Conservation (phyloP, 148 eudicot species). For the Camellia lanceoleosa region DNA sequence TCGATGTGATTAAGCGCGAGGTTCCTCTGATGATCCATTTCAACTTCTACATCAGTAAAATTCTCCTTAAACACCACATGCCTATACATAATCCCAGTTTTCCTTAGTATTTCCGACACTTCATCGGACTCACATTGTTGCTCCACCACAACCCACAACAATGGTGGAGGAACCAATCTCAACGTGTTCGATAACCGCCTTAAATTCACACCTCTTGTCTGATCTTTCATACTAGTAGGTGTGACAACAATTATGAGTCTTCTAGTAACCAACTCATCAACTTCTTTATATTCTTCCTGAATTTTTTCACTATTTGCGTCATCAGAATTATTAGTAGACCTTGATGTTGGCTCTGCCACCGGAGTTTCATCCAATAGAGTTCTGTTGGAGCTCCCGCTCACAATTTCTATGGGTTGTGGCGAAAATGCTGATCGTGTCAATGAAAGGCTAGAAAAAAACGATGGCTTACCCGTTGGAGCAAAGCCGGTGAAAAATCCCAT, state of each 20-base stretch:
- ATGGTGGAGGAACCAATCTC: slow-evolving; percentile 63
- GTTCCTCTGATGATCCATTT: slow-evolving; percentile 77
- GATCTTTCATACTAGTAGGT: slow-evolving; percentile 53
- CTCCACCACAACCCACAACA: slow-evolving; percentile 85
- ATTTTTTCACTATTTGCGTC: background rate
- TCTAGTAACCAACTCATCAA: slow-evolving; percentile 28
- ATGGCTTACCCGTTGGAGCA: slow-evolving; percentile 61
- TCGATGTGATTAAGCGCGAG: slow-evolving; percentile 84
- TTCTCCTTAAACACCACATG: slow-evolving; percentile 78
- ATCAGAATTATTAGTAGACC: background rate
- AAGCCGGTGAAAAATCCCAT: slow-evolving; percentile 91
- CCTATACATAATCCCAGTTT: slow-evolving; percentile 82
- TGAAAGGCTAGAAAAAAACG: slow-evolving; percentile 21
- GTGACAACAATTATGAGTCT: slow-evolving; percentile 70
- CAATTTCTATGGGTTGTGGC: slow-evolving; percentile 30
- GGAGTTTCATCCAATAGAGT: slow-evolving; percentile 22
- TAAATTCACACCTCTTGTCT: slow-evolving; percentile 44
- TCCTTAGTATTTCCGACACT: slow-evolving; percentile 64
- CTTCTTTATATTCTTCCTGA: slow-evolving; percentile 22
- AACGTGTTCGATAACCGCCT: slow-evolving; percentile 67
- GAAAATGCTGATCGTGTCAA: slow-evolving; percentile 34
- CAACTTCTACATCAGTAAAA: slow-evolving; percentile 55
- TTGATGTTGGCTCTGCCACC: slow-evolving; percentile 16
- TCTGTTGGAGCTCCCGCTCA: slow-evolving; percentile 22
- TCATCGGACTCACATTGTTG: slow-evolving; percentile 40